These are phyloP conservation scores for Daldinia childiae DNA, from an alignment of 495 filamentous ascomycete species.

Conservation along the genomic window DNA sequence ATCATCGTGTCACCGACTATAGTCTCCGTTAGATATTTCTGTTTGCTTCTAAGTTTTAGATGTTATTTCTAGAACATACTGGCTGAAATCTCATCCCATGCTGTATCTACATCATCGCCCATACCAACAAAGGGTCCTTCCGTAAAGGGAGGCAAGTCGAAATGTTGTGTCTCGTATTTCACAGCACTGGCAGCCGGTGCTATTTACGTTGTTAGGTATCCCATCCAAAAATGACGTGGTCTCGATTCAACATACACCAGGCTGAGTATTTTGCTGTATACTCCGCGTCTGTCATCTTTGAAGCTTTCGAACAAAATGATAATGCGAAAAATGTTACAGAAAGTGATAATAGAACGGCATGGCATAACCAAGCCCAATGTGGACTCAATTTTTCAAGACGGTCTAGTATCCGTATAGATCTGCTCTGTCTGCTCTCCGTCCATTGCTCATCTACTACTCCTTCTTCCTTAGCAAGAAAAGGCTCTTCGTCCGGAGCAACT, in stretches of 20 bases:
- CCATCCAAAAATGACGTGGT: neutral
- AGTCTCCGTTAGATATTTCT: slow-evolving; percentile 6
- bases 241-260: slow-evolving; percentile 44
- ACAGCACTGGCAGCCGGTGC: slow-evolving; percentile 57
- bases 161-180: slow-evolving; percentile 56
- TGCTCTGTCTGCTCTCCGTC: slow-evolving; percentile 15
- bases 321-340: slow-evolving; percentile 56
- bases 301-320: slow-evolving; percentile 49
- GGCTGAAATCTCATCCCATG: slow-evolving; percentile 57
- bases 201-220: slow-evolving; percentile 41
- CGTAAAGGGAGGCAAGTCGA: slow-evolving; percentile 52
- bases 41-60: neutral
- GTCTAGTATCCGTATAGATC: slow-evolving; percentile 20
- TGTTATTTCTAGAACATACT: slow-evolving; percentile 41
- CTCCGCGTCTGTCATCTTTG: slow-evolving; percentile 41
- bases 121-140: slow-evolving; percentile 55
- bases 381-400: slow-evolving; percentile 29
- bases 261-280: slow-evolving; percentile 44
- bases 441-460: slow-evolving; percentile 32
- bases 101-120: slow-evolving; percentile 55
- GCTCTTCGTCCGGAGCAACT: slow-evolving; percentile 54
- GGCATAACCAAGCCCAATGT: slow-evolving; percentile 57
- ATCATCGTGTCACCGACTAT: slow-evolving; percentile 62
- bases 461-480: slow-evolving; percentile 45
- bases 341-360: slow-evolving; percentile 53